Evolutionary conservation across 192 early-diverging fungal species (phyloP).

Genomic region (Podila epicladia): DNA sequence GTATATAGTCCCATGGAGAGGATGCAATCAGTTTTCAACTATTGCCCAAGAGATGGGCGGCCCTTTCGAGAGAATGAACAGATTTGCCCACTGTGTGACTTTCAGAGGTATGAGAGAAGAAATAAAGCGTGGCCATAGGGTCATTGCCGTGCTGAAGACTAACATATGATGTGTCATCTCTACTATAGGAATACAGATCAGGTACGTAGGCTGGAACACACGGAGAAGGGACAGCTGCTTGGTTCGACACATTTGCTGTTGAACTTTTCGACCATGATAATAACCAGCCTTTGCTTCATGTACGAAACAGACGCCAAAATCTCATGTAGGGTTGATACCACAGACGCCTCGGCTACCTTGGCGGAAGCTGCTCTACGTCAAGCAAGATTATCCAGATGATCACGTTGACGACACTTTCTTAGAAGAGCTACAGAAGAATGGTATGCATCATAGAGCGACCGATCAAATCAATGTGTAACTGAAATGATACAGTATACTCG

Average conservation of each 20-base stretch:
- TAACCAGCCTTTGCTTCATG: background rate
- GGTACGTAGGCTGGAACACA: slow-evolving; percentile 4
- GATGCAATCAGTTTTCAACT: slow-evolving; percentile 41
- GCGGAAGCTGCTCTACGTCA: slow-evolving; percentile 87
- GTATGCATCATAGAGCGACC: slow-evolving; percentile 23
- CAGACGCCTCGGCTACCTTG: slow-evolving; percentile 57
- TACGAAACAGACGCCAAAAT: background rate
- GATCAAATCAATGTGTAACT: too few species aligned
- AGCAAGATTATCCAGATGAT: slow-evolving; percentile 92
- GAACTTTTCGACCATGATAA: background rate
- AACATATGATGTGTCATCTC: background rate
- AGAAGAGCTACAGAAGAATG: slow-evolving; percentile 89
- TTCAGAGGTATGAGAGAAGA: slow-evolving; percentile 26
- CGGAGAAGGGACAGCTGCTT: too few species aligned
- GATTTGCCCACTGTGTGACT: slow-evolving; percentile 44
- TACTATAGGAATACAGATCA: slow-evolving; percentile 21
- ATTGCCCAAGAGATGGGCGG: slow-evolving; percentile 47
- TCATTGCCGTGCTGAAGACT: background rate
- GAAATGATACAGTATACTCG: too few species aligned
- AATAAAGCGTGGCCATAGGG: too few species aligned
- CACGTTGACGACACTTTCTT: slow-evolving; percentile 92
- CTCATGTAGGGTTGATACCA: slow-evolving; percentile 5
- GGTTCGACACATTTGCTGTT: too few species aligned
- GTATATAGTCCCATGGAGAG: background rate
- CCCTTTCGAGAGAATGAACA: slow-evolving; percentile 41